These are phyloP conservation scores for Thalia dealbata DNA, from an alignment of 176 grass and related monocot species.

Conservation along the genomic window DNA sequence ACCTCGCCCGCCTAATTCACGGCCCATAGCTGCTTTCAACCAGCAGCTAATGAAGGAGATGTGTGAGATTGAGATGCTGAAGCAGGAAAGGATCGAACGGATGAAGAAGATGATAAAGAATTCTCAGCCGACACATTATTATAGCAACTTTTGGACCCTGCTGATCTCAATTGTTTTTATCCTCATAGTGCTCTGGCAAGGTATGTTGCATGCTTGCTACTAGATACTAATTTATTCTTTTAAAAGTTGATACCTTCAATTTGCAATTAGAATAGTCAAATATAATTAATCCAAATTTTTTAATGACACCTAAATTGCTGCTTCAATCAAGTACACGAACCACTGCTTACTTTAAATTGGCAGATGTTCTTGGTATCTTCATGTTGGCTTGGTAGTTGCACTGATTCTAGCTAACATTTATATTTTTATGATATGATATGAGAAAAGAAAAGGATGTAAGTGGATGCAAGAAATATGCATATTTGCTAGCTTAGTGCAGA, in stretches of 20 bases:
- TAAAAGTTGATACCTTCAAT: not conserved
- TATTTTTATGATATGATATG: too few species aligned
- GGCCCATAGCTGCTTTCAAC: conserved; percentile 49
- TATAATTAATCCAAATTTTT: too few species aligned
- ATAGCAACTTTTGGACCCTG: conserved; percentile 44
- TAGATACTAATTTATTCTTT: not conserved
- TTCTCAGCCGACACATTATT: conserved; percentile 38
- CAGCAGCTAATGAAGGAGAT: conserved; percentile 77
- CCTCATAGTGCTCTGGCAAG: conserved; percentile 91
- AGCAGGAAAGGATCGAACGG: conserved; percentile 82
- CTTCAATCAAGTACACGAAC: too few species aligned
- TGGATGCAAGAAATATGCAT: too few species aligned
- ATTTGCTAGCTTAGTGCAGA: too few species aligned
- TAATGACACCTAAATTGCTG: too few species aligned
- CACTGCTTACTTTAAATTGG: too few species aligned
- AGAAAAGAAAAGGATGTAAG: too few species aligned
- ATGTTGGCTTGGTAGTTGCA: too few species aligned
- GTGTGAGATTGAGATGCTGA: conserved; percentile 59
- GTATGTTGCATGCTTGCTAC: conserved; percentile 23
- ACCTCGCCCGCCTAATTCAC: conserved; percentile 39
- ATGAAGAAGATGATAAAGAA: conserved; percentile 98
- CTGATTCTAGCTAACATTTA: too few species aligned
- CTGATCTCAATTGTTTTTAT: conserved; percentile 77
- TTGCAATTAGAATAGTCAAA: not conserved
- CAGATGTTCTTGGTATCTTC: too few species aligned